Evolutionary conservation across 2,329 filamentous ascomycete genomes (phyloP).

Genomic region (Xylariomycetidae sp.): DNA sequence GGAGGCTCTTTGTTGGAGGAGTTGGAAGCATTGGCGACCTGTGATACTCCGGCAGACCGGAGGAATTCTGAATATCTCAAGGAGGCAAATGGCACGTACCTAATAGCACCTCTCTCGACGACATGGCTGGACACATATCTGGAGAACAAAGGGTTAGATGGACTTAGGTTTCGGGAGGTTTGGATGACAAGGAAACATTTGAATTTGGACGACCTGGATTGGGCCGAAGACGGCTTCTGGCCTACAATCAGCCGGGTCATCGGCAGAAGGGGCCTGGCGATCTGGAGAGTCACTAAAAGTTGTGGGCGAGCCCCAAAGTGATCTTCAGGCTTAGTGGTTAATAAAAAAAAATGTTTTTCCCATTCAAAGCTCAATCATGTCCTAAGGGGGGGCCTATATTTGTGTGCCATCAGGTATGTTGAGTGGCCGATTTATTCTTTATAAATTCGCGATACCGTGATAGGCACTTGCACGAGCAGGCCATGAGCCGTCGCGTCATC

Average conservation of each 20-base stretch:
- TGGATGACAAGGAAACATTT: constrained; percentile 66
- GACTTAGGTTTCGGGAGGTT: constrained; percentile 62
- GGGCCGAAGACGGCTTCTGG: constrained; percentile 71
- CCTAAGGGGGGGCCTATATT: no score
- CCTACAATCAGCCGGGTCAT: constrained; percentile 64
- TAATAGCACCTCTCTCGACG: constrained; percentile 71
- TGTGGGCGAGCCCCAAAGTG: no score
- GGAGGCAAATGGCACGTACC: constrained; percentile 59
- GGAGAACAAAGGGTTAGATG: constrained; percentile 52
- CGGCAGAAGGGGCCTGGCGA: constrained; percentile 56
- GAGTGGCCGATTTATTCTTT: no score
- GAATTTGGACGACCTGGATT: constrained; percentile 77
- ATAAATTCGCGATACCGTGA: no score
- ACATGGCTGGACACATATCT: constrained; percentile 64
- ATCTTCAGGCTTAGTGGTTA: no score
- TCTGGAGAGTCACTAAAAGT: constrained; percentile 62
- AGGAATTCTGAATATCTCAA: constrained; percentile 53
- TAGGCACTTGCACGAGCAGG: no score
- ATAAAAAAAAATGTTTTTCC: no score
- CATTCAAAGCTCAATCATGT: no score
- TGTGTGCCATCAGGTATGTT: no score
- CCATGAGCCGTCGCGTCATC: no score
- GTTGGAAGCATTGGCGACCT: constrained; percentile 56
- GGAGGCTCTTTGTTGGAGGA: constrained; percentile 56
- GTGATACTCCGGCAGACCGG: constrained; percentile 54